Percentiles rank a stretch among this genome's conserved stretches.
phyloP scores from a whole-genome alignment of 768 basidiomycete species.

The Suillus tomentosus region DNA sequence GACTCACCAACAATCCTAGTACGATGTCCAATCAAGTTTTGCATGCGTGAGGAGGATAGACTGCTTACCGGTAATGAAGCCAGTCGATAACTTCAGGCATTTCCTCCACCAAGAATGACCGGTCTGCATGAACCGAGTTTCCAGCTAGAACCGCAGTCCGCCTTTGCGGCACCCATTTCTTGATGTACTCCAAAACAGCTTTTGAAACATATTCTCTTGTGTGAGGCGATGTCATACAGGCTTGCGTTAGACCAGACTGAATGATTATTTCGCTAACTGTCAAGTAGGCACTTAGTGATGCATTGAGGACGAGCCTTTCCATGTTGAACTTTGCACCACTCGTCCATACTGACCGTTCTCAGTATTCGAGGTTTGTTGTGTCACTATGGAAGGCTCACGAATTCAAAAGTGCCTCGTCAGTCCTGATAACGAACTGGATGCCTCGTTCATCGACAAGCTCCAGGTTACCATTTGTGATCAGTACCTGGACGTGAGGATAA shows the following conservation, averaged over 20 bases:
- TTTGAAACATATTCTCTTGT: constrained; percentile 59
- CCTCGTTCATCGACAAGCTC: constrained; percentile 75
- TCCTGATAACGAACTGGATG: constrained; percentile 71
- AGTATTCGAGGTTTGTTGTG: not conserved
- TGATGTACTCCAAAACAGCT: constrained; percentile 73
- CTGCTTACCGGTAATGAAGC: constrained; percentile 73
- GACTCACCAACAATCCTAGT: constrained; percentile 70
- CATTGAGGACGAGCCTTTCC: constrained; percentile 52
- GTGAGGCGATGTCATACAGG: constrained; percentile 74
- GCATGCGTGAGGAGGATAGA: not conserved
- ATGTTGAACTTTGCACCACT: constrained; percentile 88
- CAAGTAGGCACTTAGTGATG: not conserved
- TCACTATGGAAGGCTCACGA: constrained; percentile 43
- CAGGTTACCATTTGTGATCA: constrained; percentile 87
- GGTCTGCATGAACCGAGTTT: constrained; percentile 84
- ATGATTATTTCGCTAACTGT: constrained; percentile 1
- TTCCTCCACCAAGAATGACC: constrained; percentile 65
- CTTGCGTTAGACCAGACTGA: constrained; percentile 80
- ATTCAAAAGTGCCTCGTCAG: constrained; percentile 70
- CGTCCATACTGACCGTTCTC: constrained; percentile 63
- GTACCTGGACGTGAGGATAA: constrained; percentile 48
- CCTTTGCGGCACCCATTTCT: constrained; percentile 77
- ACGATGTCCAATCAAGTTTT: constrained; percentile 1
- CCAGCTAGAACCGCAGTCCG: constrained; percentile 77
- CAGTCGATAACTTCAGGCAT: constrained; percentile 83